Evolutionary conservation across 495 filamentous ascomycete genomes (phyloP), one percentile per base, ranked within the genome.

Genomic region (Aspergillus biplanus): DNA sequence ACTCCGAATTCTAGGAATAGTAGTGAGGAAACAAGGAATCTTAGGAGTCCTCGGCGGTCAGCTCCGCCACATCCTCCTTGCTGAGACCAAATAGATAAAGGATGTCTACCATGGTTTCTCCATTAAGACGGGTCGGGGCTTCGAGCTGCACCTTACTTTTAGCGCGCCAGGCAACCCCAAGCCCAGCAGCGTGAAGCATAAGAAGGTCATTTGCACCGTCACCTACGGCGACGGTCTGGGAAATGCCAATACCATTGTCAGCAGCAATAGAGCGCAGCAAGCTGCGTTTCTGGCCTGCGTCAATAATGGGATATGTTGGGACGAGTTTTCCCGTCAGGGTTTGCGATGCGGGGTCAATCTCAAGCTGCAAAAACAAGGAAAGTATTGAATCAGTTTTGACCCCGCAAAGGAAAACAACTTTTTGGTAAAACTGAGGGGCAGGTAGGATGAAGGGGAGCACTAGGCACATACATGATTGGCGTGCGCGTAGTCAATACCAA

Each of bases 141-240:
- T 91, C 88, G 71, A 89, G 83, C 79, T 99, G 95, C 59, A 99
- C 95, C 66, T 85, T 86, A 56, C 89, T 89, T 80, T 99, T 99
- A 31, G 95, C 95, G 73, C 93, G 91, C 85, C 92, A 97, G 13
- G 95, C 95, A 44, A 98, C 87, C 6, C 95, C 95, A 59, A 97
- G 75, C 6, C 94, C 95, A 16, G 95, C 94, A 53, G 86, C 86
- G 33, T 85, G 82, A 77, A 99, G 91, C 95, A 99, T 99, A 47
- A 90, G 82, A 42, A 99, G 79, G 69, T 99, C 95, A 69, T 99
- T 99, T 44, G 95, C 93, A 31, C 95, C 95, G 69, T 99, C 95
- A 12, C 95, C 95, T 1, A 97, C 89, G 9, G 92, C 90, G 33
- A 97, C 77, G 12, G 90, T 89, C 75, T 96, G 89, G n/a, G 87